phyloP scores from a whole-genome alignment of 139 green algal genomes.

The Asterochloris erici region DNA sequence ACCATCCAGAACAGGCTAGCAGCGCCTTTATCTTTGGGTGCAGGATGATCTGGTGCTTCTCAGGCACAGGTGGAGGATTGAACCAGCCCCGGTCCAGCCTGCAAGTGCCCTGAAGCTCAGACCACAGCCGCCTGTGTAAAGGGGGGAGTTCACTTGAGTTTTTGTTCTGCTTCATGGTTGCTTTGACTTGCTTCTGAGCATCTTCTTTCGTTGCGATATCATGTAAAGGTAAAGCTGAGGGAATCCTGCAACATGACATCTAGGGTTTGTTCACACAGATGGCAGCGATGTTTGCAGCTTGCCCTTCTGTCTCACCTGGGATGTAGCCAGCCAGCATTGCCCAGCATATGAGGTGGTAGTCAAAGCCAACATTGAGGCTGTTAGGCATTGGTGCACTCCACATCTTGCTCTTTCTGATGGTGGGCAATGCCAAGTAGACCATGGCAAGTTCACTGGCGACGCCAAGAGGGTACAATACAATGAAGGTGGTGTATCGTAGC shows the following conservation, averaged over 20 bases:
- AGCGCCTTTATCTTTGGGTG: background rate
- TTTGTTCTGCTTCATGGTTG: background rate
- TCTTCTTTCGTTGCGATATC: constrained; percentile 76
- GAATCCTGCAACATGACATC: constrained; percentile 46
- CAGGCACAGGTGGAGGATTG: constrained; percentile 59
- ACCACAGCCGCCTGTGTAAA: too few relatives aligned
- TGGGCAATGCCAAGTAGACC: constrained; percentile 58
- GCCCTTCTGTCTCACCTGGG: constrained; percentile 37
- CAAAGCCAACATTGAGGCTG: constrained; percentile 73
- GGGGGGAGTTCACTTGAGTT: too few relatives aligned
- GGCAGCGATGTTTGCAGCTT: background rate
- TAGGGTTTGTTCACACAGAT: background rate
- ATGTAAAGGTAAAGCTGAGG: constrained; percentile 86
- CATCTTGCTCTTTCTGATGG: constrained; percentile 13
- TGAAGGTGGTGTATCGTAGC: constrained; percentile 89
- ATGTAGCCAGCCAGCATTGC: constrained; percentile 45
- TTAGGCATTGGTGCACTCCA: constrained; percentile 77
- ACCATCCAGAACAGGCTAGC: background rate
- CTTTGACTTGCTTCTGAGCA: constrained; percentile 37
- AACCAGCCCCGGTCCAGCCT: constrained; percentile 46
- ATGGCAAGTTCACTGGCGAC: constrained; percentile 83
- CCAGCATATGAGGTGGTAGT: constrained; percentile 67
- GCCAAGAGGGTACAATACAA: constrained; percentile 90
- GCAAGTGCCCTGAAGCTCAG: too few relatives aligned
- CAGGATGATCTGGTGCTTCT: constrained; percentile 67